Evolutionary conservation across 805 yeast species (phyloP).

Genomic region (Saccharomyces kudriavzevii): DNA sequence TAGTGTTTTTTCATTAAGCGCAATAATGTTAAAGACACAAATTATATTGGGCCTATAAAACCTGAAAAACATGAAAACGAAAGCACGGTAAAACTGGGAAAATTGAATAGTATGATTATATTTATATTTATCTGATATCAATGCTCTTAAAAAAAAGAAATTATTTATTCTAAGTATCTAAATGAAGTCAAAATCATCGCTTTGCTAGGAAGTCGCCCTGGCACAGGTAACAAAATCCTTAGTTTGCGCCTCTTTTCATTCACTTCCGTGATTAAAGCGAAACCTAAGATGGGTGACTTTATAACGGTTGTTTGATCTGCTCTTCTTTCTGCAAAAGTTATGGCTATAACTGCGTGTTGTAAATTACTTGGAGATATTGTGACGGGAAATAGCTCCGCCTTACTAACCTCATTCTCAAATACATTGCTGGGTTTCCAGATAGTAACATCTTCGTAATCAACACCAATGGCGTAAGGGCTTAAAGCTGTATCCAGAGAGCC

Average conservation of each 20-base stretch:
- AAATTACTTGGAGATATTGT: slow-evolving; percentile 47
- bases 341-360: slow-evolving; percentile 70
- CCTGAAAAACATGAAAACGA: not conserved
- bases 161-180: slow-evolving; percentile 65
- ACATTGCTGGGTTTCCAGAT: slow-evolving; percentile 48
- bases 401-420: slow-evolving; percentile 17
- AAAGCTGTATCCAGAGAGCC: slow-evolving; percentile 60
- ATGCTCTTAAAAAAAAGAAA: not conserved
- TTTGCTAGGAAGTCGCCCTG: slow-evolving; percentile 73
- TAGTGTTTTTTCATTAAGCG: not conserved
- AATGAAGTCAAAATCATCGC: slow-evolving; percentile 67
- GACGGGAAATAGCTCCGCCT: slow-evolving; percentile 26
- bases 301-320: slow-evolving; percentile 42
- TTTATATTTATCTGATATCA: not conserved
- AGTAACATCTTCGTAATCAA: slow-evolving; percentile 50
- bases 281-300: slow-evolving; percentile 65
- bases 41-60: not conserved
- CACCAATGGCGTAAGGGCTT: slow-evolving; percentile 80
- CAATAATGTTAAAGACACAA: slow-evolving; percentile 1
- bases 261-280: slow-evolving; percentile 56
- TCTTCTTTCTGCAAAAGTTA: slow-evolving; percentile 42
- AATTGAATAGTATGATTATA: not conserved
- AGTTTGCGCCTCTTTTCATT: slow-evolving; percentile 67
- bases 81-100: not conserved
- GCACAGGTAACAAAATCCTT: slow-evolving; percentile 75